Base-by-base conservation (phyloP, 2,329 filamentous ascomycete species). In the Diaporthe caulivora region DNA sequence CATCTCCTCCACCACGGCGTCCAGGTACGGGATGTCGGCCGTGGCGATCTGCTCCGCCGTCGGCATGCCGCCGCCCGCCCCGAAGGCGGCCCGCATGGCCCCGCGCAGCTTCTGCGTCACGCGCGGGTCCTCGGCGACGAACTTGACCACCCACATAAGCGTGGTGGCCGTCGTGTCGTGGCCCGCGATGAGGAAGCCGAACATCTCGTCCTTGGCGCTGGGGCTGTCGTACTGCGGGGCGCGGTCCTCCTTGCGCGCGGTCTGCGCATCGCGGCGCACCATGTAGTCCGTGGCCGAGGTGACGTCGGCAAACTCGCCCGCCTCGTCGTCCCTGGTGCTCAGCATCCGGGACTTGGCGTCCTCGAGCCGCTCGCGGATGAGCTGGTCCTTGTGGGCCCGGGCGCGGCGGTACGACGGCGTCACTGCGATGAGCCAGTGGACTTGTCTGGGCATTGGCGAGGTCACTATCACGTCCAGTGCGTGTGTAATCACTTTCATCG, bases 1-100 rank as follows among this genome's bases (percentile, higher is more conserved):
- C 0, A 83, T 83, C 77, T 87, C 85, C 68, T 83, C 82, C 79
- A 84, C 86, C 51, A 87, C 82, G 70, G 85, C 85, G 75, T 86
- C 83, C 4, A 87, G 79, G 76, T 83, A 87, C 0, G 83, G 84
- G 1, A 87, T 83, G 1, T 81, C 79, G 70, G 86, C 82, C 0
- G 81, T 80, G 6, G 77, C 77, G 13, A 76, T 78, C 51, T 82
- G 75, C 26, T 77, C 74, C 1, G 77, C 77, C 2, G 76, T 70
- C 67, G 82, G 79, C 70, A 82, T 58, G 1, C 76, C 75, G 72
- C 85, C 78, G 71, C 17, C 86, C 79, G 76, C 83, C 82, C 2
- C 82, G 81, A 79, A 82, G 77, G 74, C 31, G 72, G 24, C 74
- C 34, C 79, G 80, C 72, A 86, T 81, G 76, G 84, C 82, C 31